These are phyloP conservation scores for Durio zibethinus DNA, from an alignment of 345 rosid species.

Conservation along the genomic window DNA sequence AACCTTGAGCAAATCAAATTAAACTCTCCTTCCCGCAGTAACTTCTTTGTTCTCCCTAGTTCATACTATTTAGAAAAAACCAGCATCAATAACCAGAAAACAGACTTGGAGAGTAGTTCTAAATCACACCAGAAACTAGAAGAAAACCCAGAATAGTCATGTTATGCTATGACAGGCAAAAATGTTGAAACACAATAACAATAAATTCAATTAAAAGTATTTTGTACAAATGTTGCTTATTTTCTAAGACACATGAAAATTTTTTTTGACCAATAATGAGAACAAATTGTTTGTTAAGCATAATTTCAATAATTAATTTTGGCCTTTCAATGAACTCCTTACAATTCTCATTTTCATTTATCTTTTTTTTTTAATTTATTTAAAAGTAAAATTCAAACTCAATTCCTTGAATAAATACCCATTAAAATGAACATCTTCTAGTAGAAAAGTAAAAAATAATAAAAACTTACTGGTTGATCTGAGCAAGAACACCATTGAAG, in stretches of 20 bases:
- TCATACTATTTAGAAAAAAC: constrained; percentile 61
- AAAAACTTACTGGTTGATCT: constrained; percentile 61
- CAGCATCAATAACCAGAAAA: constrained; percentile 20
- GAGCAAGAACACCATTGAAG: constrained; percentile 89
- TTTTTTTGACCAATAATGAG: no score
- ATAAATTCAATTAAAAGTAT: neutral
- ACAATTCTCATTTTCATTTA: no score
- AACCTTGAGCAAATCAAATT: constrained; percentile 98
- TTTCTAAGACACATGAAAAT: no score
- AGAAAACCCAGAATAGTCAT: neutral
- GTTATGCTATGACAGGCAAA: neutral
- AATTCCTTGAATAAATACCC: no score
- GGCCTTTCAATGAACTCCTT: no score
- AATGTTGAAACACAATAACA: neutral
- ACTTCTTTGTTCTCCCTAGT: constrained; percentile 96
- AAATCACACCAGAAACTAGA: neutral
- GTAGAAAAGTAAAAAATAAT: no score
- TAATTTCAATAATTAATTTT: no score
- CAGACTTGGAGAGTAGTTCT: neutral
- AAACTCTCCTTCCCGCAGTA: constrained; percentile 90
- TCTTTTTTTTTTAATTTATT: no score
- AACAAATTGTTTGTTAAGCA: no score
- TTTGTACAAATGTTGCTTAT: no score
- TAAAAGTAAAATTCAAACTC: no score
- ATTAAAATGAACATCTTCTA: no score